Evolutionary conservation across 192 early-diverging fungal species (phyloP), one percentile per base, ranked within the genome.

Genomic region (Rhizoclosmatium globosum): DNA sequence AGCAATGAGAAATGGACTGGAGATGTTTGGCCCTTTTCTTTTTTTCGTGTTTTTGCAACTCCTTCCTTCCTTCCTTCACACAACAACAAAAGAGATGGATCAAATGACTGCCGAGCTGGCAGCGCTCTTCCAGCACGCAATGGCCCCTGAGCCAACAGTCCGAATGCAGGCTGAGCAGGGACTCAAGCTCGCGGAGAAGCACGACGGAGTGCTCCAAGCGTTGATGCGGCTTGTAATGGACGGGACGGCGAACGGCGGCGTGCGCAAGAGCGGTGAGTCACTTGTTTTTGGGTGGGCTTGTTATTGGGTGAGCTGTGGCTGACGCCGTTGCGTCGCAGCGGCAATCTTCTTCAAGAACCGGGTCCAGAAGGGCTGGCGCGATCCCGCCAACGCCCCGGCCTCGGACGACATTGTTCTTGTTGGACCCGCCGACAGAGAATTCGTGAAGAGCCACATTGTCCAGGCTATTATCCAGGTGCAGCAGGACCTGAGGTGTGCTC

Each of bases 271-370:
- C 39, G 87, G 87, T 86, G 38, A 13, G 65, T 23, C n/a, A 13
- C 46, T 42, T 2, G n/a, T n/a, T n/a, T 15, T 31, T 31, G 31
- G 31, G 31, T 0, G 31, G 31, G 31, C 31, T 31, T 17, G 50
- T 53, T 17, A 13, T 53, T 53, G 50, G 9, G 6, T 53, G 9
- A 13, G 6, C 17, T 7, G 50, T 13, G 50, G 6, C 50, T 53
- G 6, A 53, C 0, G 9, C 50, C 50, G 9, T 7, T 48, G 41
- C 19, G 43, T 58, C 21, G n/a, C 80, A 86, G 87, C 85, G 53
- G 87, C 94, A 9, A 93, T 97, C 78, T 96, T 94, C 88, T 95
- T 97, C 83, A 97, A 97, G 79, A 97, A 97, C 85, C 86, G 92
- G 6, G 81, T 96, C 47, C 82, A 84, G 43, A 88, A 87, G 70